Base-by-base conservation (phyloP, 257 asterid species). In the Ehretia macrophylla region DNA sequence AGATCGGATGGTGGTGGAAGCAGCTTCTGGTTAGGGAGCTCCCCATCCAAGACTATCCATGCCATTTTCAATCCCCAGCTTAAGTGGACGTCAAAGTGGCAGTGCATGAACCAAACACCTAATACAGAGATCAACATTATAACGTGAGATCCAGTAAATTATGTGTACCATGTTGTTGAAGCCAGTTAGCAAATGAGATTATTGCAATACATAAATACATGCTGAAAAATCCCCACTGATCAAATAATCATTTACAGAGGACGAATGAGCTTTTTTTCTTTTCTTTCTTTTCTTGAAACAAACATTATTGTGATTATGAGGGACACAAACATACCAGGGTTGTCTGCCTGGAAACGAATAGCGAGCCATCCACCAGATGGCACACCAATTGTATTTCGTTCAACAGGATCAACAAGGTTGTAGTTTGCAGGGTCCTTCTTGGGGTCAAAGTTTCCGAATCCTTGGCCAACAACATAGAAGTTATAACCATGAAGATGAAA, bases 1-100 rank as follows among this genome's bases (percentile, higher is more conserved):
- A 82, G 87, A 82, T 86, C 93, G 37, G 86, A 59, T 0, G 95
- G 90, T 16, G 95, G 94, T 23, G 86, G 85, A 19, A 76, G 85
- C 69, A 87, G 70, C 72, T 82, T 77, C 69, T 87, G 94, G 56
- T 69, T 76, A 10, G 90, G 85, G 48, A 78, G 80, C 9, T 84
- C 61, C 49, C 94, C 95, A 20, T 87, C 86, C 83, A 80, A 60
- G n/a, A 82, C 94, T 14, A 87, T 12, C 95, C 90, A 87, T 10
- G 82, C 94, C 95, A 87, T 87, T 69, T 58, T 80, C 77, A 86
- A 72, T 10, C 93, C 95, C 95, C 95, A 86, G 67, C 87, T 86
- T 42, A 82, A 50, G 61, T 83, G 95, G 17, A 81, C 89, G 3
- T 86, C 93, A 56, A 86, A 76, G 62, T 83, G 92, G 55, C 93